Evolutionary conservation across 495 filamentous ascomycete species (phyloP).

Genomic region (Thermochaetoides thermophila): DNA sequence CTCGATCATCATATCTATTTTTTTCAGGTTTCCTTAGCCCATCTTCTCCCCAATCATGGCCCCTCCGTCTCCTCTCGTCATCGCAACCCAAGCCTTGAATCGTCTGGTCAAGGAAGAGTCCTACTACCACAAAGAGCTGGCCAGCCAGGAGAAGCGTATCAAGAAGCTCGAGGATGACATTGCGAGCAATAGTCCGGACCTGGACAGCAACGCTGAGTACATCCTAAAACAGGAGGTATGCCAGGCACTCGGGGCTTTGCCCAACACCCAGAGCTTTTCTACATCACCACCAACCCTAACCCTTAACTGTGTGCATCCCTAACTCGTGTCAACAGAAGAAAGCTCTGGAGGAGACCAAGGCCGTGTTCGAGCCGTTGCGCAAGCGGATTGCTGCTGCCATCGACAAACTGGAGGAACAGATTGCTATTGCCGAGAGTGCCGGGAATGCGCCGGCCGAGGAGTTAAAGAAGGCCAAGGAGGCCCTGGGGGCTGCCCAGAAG

Average conservation of each 20-base stretch:
- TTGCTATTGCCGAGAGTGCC: conserved; percentile 38
- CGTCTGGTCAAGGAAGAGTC: conserved; percentile 84
- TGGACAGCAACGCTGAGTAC: conserved; percentile 55
- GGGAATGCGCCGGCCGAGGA: conserved; percentile 45
- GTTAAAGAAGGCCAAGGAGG: conserved; percentile 43
- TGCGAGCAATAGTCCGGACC: conserved; percentile 19
- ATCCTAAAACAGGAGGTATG: conserved; percentile 71
- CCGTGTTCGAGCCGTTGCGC: conserved; percentile 54
- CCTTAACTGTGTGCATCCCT: no score
- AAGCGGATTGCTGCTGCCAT: conserved; percentile 52
- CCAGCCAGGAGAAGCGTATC: conserved; percentile 54
- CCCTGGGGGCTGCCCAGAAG: conserved; percentile 27
- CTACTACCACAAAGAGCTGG: conserved; percentile 74
- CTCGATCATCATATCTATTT: no score
- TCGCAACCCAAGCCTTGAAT: conserved; percentile 33
- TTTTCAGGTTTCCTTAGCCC: no score
- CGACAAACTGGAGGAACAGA: conserved; percentile 47
- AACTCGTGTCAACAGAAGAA: no score
- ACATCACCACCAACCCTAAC: conserved; percentile 13
- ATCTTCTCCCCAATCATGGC: conserved; percentile 8
- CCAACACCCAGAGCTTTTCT: not conserved
- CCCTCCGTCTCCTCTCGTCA: conserved; percentile 17
- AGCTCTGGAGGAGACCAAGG: conserved; percentile 69
- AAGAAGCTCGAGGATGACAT: conserved; percentile 47
- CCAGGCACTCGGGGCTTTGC: conserved; percentile 1